Evolutionary conservation across 768 basidiomycete species (phyloP).

Genomic region (Cystobasidium ongulense): DNA sequence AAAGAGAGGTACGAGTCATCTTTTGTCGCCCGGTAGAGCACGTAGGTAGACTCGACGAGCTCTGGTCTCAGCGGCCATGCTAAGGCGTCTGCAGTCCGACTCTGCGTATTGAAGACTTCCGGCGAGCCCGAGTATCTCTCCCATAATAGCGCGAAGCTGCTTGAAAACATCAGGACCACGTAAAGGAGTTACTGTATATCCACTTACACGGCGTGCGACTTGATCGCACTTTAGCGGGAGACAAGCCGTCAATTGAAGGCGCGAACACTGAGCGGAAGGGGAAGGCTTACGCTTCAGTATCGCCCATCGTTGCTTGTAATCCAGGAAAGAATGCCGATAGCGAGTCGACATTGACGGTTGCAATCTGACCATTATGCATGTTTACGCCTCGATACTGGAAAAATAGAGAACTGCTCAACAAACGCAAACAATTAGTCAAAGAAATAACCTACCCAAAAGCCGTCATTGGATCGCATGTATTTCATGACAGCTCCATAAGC

Average conservation of each 20-base stretch:
- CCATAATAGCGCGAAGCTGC: constrained; percentile 63
- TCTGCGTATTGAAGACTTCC: constrained; percentile 80
- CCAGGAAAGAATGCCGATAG: constrained; percentile 97
- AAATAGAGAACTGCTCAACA: background rate
- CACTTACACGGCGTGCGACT: constrained; percentile 69
- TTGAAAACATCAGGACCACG: background rate
- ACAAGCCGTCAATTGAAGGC: too few relatives aligned
- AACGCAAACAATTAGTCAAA: background rate
- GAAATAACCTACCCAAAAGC: constrained; percentile 49
- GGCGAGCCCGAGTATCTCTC: constrained; percentile 75
- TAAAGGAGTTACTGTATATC: background rate
- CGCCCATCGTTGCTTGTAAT: constrained; percentile 55
- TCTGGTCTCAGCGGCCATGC: constrained; percentile 50
- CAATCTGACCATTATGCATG: constrained; percentile 64
- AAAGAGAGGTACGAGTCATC: constrained; percentile 89
- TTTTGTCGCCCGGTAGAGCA: constrained; percentile 61
- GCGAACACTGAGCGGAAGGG: too few relatives aligned
- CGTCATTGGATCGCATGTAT: constrained; percentile 69
- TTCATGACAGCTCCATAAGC: constrained; percentile 76
- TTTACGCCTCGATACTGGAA: constrained; percentile 75
- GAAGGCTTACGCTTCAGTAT: constrained; percentile 37
- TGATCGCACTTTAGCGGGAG: constrained; percentile 82
- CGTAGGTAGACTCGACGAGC: constrained; percentile 89
- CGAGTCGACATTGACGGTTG: constrained; percentile 78
- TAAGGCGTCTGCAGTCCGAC: constrained; percentile 41